These are phyloP conservation scores for Eucalyptus curtisii DNA, from an alignment of 345 rosid species.

Conservation along the genomic window DNA sequence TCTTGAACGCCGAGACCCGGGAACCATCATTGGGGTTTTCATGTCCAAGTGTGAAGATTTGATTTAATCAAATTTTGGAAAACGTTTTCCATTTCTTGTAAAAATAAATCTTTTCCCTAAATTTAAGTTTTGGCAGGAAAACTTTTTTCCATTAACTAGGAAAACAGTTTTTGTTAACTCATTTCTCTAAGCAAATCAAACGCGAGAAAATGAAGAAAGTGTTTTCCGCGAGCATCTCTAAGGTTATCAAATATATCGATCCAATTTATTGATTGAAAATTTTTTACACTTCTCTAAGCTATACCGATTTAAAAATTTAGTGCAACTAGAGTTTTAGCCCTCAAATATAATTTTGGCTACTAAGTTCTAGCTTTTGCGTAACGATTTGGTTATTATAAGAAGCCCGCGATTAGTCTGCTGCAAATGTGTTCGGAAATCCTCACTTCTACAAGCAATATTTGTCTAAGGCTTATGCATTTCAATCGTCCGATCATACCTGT, in stretches of 20 bases:
- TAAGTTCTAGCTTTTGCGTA: not conserved
- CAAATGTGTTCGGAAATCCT: not conserved
- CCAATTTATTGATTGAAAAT: not conserved
- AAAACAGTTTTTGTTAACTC: no score
- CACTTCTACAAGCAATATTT: not conserved
- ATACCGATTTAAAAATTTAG: not conserved
- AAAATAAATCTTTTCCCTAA: no score
- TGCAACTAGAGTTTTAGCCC: not conserved
- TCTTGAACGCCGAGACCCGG: accelerated
- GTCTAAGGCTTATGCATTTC: not conserved
- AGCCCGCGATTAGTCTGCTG: not conserved
- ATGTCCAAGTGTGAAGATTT: no score
- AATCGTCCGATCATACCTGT: not conserved
- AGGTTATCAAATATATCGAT: not conserved
- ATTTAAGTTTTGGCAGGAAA: accelerated
- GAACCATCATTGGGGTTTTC: no score
- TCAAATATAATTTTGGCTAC: not conserved
- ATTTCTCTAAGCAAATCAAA: no score
- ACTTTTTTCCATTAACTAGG: no score
- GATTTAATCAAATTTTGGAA: no score
- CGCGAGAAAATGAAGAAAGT: no score
- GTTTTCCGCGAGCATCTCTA: accelerated
- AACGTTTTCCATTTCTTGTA: accelerated
- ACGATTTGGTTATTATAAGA: not conserved
- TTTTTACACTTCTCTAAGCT: not conserved